Conservation (phyloP, 2,329 filamentous ascomycete species). For the Apiospora pterosperma region DNA sequence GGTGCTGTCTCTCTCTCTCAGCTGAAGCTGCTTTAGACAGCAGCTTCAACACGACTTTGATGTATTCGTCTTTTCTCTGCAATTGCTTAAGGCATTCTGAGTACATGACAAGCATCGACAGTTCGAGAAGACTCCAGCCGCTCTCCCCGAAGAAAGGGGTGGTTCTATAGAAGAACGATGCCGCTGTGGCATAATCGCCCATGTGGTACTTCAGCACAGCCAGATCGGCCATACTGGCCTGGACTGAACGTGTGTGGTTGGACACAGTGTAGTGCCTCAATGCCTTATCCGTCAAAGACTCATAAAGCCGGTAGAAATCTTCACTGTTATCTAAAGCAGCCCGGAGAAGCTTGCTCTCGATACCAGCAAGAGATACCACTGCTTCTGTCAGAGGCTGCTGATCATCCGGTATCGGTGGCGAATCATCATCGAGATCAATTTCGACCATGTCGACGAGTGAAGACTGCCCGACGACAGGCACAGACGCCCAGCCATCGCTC, state of each 20-base stretch:
- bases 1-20: conserved; percentile 45
- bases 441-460: conserved; percentile 52
- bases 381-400: conserved; percentile 11
- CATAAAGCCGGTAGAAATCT: conserved; percentile 65
- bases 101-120: conserved; percentile 84
- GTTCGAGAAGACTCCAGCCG: conserved; percentile 76
- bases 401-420: conserved; percentile 25
- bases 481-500: conserved; percentile 70
- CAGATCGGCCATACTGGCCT: conserved; percentile 77
- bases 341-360: conserved; percentile 55
- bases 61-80: conserved; percentile 73
- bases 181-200: conserved; percentile 69
- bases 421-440: conserved; percentile 48
- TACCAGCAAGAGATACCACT: conserved; percentile 37
- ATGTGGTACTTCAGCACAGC: conserved; percentile 79
- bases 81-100: conserved; percentile 76
- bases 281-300: conserved; percentile 79
- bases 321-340: conserved; percentile 59
- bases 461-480: conserved; percentile 46
- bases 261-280: conserved; percentile 80
- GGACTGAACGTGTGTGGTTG: conserved; percentile 71
- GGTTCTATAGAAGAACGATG: conserved; percentile 73
- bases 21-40: conserved; percentile 62
- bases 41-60: conserved; percentile 70
- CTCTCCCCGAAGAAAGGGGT: conserved; percentile 75